A percentile compares a stretch with the other conserved stretches of the same genome.
phyloP scores from a whole-genome alignment of 2,329 filamentous ascomycete genomes.

The Neodidymelliopsis sp. region DNA sequence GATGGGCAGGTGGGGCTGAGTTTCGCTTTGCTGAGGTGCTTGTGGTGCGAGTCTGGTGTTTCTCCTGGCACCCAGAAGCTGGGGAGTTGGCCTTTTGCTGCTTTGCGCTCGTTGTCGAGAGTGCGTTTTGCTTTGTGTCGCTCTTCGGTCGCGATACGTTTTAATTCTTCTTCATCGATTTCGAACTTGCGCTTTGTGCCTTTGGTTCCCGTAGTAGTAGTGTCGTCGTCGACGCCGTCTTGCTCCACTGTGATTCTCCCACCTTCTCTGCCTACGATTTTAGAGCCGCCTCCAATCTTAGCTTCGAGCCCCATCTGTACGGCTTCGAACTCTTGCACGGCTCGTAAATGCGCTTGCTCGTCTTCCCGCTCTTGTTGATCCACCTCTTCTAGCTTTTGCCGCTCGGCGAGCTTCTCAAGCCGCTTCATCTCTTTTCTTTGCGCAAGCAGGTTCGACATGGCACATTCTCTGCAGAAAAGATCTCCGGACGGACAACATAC shows the following conservation, averaged over 20 bases:
- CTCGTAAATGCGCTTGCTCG: slow-evolving; percentile 73
- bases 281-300: slow-evolving; percentile 46
- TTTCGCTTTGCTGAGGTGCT: slow-evolving; percentile 60
- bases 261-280: slow-evolving; percentile 51
- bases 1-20: slow-evolving; percentile 78
- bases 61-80: slow-evolving; percentile 94
- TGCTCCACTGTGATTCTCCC: slow-evolving; percentile 56
- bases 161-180: slow-evolving; percentile 78
- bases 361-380: slow-evolving; percentile 68
- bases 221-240: slow-evolving; percentile 39
- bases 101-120: slow-evolving; percentile 73
- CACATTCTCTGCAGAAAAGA: slow-evolving; percentile 95
- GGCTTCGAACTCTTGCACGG: slow-evolving; percentile 82
- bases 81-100: slow-evolving; percentile 72
- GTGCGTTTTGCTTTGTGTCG: slow-evolving; percentile 72
- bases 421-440: slow-evolving; percentile 93
- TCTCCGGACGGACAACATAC: slow-evolving; percentile 82
- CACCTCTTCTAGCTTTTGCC: slow-evolving; percentile 66
- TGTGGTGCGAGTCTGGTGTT: slow-evolving; percentile 68
- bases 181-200: slow-evolving; percentile 80
- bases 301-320: slow-evolving; percentile 72
- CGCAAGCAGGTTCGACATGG: slow-evolving; percentile 85
- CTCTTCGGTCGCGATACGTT: slow-evolving; percentile 73
- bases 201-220: slow-evolving; percentile 28
- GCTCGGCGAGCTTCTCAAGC: slow-evolving; percentile 70